phyloP scores from a whole-genome alignment of 352 stramenopile genomes.

The Globisporangium abappressorium region DNA sequence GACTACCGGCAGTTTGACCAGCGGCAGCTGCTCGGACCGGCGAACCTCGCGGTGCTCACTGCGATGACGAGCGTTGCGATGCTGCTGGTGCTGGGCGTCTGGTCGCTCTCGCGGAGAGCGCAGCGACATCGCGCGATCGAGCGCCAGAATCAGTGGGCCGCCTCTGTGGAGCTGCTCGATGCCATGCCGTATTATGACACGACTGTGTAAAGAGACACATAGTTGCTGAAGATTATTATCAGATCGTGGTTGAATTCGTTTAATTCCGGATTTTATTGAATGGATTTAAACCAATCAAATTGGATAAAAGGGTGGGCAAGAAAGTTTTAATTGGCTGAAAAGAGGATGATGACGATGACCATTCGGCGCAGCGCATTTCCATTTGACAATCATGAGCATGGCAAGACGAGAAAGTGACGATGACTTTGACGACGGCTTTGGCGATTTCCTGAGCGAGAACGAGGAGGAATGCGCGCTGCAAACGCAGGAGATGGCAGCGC shows the following conservation, averaged over 20 bases:
- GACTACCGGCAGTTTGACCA: conserved; percentile 7
- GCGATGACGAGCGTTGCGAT: neutral
- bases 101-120: conserved; percentile 2
- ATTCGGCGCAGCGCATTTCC: neutral
- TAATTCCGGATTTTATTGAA: neutral
- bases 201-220: neutral
- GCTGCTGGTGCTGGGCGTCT: conserved; percentile 8
- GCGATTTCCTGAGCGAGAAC: conserved; percentile 58
- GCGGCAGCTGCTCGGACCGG: neutral
- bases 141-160: conserved; percentile 13
- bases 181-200: conserved; percentile 5
- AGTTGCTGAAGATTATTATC: neutral
- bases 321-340: conserved; percentile 1
- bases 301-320: too few species aligned
- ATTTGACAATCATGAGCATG: neutral
- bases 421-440: conserved; percentile 53
- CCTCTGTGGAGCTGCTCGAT: conserved; percentile 13
- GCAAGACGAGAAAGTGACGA: neutral
- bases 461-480: conserved; percentile 43
- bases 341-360: neutral
- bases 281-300: neutral
- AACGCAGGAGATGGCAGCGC: conserved; percentile 45
- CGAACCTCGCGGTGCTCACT: conserved; percentile 10
- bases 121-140: conserved; percentile 5
- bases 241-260: neutral